Percentiles rank a stretch among this genome's conserved stretches.
Evolutionary conservation across 495 filamentous ascomycete species (phyloP).

Genomic region (Friedmanniomyces simplex): DNA sequence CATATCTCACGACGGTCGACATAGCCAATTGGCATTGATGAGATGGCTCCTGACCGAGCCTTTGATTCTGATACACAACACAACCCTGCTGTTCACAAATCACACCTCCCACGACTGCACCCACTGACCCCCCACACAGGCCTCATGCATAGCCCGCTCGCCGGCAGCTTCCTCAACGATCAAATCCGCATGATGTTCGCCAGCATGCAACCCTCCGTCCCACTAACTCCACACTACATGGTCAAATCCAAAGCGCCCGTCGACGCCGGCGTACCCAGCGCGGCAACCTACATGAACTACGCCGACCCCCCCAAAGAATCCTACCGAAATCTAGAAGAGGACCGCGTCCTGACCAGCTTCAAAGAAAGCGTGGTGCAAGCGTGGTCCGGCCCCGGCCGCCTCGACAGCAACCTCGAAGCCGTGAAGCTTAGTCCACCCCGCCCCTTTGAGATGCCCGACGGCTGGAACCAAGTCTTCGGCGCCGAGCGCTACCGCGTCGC

Average conservation of each 20-base stretch:
- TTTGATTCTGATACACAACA: not conserved
- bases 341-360: slow-evolving; percentile 86
- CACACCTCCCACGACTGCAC: not conserved
- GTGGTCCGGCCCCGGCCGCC: slow-evolving; percentile 73
- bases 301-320: slow-evolving; percentile 52
- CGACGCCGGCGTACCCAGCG: slow-evolving; percentile 72
- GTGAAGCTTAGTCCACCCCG: slow-evolving; percentile 55
- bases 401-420: slow-evolving; percentile 55
- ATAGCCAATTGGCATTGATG: slow-evolving; percentile 19
- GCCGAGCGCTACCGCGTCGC: slow-evolving; percentile 71
- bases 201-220: slow-evolving; percentile 62
- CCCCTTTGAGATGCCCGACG: slow-evolving; percentile 93
- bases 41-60: slow-evolving; percentile 16
- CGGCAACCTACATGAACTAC: slow-evolving; percentile 59
- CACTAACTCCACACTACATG: slow-evolving; percentile 76
- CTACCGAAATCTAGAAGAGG: slow-evolving; percentile 77
- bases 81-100: not conserved
- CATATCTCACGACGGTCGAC: slow-evolving; percentile 17
- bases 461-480: slow-evolving; percentile 86
- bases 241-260: slow-evolving; percentile 77
- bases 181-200: slow-evolving; percentile 77
- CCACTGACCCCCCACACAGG: slow-evolving; percentile 32
- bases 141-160: slow-evolving; percentile 69
- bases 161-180: slow-evolving; percentile 77
- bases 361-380: slow-evolving; percentile 94